Base-by-base conservation (phyloP, 2,329 filamentous ascomycete species). In the Phyllosticta paracitricarpa region DNA sequence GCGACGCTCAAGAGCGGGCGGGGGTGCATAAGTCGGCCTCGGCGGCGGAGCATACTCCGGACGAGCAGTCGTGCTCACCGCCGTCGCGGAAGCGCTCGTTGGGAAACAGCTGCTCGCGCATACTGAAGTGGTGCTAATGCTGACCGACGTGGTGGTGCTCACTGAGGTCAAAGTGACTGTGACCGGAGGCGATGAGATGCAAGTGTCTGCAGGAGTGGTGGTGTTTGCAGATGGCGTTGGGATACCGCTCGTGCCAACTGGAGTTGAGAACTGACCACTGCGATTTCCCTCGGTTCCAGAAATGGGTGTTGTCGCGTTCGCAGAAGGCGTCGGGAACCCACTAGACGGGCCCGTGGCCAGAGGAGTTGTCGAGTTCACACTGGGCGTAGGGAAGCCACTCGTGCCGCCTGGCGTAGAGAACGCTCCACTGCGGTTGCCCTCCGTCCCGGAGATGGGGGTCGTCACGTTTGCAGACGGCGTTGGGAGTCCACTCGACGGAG, bases 391-490 rank as follows among this genome's bases (percentile, higher is more conserved):
- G 33, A 51, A 28, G 14, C 33, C 53, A 14, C 22, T 51, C n/a
- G 56, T 52, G 28, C 33, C 54, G 14, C 19, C 6, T 7, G 17
- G 17, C 8, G 54, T 28, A 2, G 59, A 53, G 54, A 56, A 56
- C 6, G 8, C n/a, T 19, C 58, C 58, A 3, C 24, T 56, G 0
- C 53, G 53, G 17, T 22, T 9, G 14, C 25, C 58, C 6, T 56
- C 19, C 0, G 35, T 51, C 9, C 54, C 65, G 48, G 67, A 66
- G 26, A 66, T 12, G 9, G 64, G 65, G 0, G 63, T n/a, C 0
- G 68, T 66, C n/a, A 65, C 59, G 12, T 62, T 65, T 2, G 58
- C 52, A 2, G 64, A 65, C 12, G 64, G 63, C 10, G 61, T 33
- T 3, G 64, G 64, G 9, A 64, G 58, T 24, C 53, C 64, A 54